Evolutionary conservation across 495 filamentous ascomycete genomes (phyloP).

Genomic region (Clohesyomyces aquaticus): DNA sequence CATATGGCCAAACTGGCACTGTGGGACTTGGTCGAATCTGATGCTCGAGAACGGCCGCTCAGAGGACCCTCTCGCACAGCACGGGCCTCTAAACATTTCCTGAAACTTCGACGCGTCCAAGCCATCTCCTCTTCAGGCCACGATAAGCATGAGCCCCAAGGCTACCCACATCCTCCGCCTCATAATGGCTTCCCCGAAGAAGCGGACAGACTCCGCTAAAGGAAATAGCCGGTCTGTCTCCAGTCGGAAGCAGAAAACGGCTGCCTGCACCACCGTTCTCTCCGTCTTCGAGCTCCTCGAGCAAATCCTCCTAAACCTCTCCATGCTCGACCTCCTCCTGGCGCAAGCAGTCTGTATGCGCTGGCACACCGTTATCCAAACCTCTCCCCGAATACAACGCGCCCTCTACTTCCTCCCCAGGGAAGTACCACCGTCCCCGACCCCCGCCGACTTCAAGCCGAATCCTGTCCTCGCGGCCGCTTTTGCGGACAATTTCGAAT

Average conservation of each 20-base stretch:
- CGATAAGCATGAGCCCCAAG: not conserved
- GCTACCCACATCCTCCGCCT: not conserved
- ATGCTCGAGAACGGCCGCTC: no score
- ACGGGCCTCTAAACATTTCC: not conserved
- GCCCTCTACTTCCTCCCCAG: constrained; percentile 23
- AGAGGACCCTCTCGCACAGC: no score
- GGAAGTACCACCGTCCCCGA: not conserved
- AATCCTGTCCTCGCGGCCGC: constrained; percentile 18
- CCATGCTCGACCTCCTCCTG: constrained; percentile 28
- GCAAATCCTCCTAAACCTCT: constrained; percentile 27
- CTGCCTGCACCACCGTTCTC: constrained; percentile 10
- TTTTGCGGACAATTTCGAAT: constrained; percentile 5
- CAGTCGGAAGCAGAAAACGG: not conserved
- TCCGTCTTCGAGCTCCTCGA: constrained; percentile 29
- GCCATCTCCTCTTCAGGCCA: not conserved
- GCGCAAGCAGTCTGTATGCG: constrained; percentile 19
- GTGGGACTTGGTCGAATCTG: no score
- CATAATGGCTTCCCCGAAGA: not conserved
- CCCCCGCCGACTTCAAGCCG: not conserved
- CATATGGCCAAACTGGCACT: no score
- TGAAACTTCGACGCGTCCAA: not conserved
- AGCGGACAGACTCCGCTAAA: not conserved
- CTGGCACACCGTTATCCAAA: constrained; percentile 13
- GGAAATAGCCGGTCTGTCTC: not conserved
- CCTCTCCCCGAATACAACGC: constrained; percentile 20